These are phyloP conservation scores for Dothideomycetidae sp. DNA, from an alignment of 2,329 filamentous ascomycete species.

Conservation along the genomic window DNA sequence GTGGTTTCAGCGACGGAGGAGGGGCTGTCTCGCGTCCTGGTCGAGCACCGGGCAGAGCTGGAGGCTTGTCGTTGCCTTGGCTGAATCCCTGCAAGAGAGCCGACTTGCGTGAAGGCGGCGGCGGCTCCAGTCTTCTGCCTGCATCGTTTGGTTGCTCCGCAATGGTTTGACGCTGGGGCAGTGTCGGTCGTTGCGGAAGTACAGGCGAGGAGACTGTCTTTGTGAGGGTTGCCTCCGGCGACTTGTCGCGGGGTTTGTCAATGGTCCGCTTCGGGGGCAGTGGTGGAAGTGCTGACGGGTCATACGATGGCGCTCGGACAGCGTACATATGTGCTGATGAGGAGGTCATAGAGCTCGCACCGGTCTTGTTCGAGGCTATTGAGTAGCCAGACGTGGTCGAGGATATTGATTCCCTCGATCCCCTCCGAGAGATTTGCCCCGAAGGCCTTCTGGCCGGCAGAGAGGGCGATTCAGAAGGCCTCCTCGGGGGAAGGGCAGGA, in stretches of 20 bases:
- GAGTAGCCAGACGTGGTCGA: slow-evolving; percentile 38
- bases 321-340: slow-evolving; percentile 12
- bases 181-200: slow-evolving; percentile 14
- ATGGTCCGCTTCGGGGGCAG: slow-evolving; percentile 37
- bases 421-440: slow-evolving; percentile 21
- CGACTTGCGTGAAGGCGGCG: slow-evolving; percentile 24
- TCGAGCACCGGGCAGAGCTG: slow-evolving; percentile 11
- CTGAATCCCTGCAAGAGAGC: slow-evolving; percentile 36
- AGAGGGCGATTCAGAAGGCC: slow-evolving; percentile 26
- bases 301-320: slow-evolving; percentile 38
- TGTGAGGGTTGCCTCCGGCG: slow-evolving; percentile 20
- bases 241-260: slow-evolving; percentile 27
- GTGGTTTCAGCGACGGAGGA: not conserved
- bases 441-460: slow-evolving; percentile 10
- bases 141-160: slow-evolving; percentile 15
- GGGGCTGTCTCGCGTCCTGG: slow-evolving; percentile 3
- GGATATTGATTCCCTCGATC: slow-evolving; percentile 37
- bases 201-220: slow-evolving; percentile 24
- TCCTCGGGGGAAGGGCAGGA: slow-evolving; percentile 31
- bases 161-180: slow-evolving; percentile 13
- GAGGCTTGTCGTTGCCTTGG: slow-evolving; percentile 21
- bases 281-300: slow-evolving; percentile 39
- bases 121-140: slow-evolving; percentile 8
- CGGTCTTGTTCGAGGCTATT: slow-evolving; percentile 33
- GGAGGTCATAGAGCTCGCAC: slow-evolving; percentile 20